Evolutionary conservation across 169 alveolate species (phyloP).

Genomic region (Eimeria sp.): DNA sequence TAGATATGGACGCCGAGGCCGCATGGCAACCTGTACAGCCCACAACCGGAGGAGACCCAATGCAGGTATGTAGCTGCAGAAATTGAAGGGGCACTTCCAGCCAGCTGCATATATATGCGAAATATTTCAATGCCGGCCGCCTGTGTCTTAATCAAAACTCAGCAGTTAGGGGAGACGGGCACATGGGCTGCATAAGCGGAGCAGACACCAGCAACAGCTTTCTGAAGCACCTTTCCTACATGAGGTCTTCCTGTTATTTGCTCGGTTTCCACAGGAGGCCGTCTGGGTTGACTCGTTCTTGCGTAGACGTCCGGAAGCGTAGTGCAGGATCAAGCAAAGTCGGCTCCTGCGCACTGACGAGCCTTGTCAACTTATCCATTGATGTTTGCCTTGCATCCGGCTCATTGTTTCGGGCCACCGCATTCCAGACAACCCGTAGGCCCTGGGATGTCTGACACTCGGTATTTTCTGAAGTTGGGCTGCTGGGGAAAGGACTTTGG

Average conservation of each 20-base stretch:
- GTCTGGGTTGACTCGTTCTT: slow-evolving; percentile 62
- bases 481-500: background rate
- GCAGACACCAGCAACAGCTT: background rate
- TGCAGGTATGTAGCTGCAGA: background rate
- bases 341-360: background rate
- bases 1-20: slow-evolving; percentile 49
- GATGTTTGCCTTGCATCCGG: background rate
- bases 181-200: background rate
- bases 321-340: background rate
- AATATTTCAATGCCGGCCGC: background rate
- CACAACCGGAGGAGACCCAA: slow-evolving; percentile 1
- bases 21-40: slow-evolving; percentile 46
- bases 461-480: background rate
- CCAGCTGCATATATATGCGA: background rate
- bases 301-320: slow-evolving; percentile 64
- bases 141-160: background rate
- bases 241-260: background rate
- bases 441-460: background rate
- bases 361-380: background rate
- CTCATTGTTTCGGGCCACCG: background rate
- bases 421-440: background rate
- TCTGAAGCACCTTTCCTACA: background rate
- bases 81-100: background rate
- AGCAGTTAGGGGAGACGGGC: background rate
- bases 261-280: slow-evolving; percentile 45